phyloP scores from a whole-genome alignment of 768 basidiomycete genomes.

The Macrolepiota albuminosa region DNA sequence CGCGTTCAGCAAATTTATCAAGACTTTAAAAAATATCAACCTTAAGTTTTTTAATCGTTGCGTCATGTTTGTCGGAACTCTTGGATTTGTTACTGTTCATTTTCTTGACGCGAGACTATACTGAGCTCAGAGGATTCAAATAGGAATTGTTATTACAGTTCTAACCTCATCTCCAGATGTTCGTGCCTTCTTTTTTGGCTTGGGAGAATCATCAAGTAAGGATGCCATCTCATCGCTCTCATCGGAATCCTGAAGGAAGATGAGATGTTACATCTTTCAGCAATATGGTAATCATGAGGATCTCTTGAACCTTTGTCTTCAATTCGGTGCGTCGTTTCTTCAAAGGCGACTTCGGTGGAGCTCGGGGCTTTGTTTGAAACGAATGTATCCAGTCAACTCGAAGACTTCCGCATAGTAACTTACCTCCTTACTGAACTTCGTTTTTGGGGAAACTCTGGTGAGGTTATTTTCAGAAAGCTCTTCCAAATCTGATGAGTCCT shows the following conservation, averaged over 20 bases:
- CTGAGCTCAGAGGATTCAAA: neutral
- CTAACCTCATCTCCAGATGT: constrained; percentile 20
- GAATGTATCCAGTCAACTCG: neutral
- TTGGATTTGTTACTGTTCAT: constrained; percentile 25
- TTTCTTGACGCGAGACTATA: constrained; percentile 20
- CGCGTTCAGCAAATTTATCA: neutral
- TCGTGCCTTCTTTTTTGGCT: constrained; percentile 20
- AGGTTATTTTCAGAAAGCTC: constrained; percentile 9
- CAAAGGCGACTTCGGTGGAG: neutral
- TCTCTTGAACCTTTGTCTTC: neutral
- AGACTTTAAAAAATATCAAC: constrained; percentile 26
- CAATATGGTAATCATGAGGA: neutral
- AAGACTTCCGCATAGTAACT: neutral
- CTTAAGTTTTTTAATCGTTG: constrained; percentile 71
- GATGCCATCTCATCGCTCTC: constrained; percentile 58
- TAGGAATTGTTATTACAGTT: neutral
- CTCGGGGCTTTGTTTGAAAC: neutral
- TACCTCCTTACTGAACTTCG: constrained; percentile 1
- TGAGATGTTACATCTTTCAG: constrained; percentile 1
- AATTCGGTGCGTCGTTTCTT: constrained; percentile 6
- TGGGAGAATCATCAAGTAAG: constrained; percentile 54
- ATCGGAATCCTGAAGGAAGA: constrained; percentile 6
- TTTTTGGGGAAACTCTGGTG: neutral
- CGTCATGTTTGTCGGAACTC: constrained; percentile 55
- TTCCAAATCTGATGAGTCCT: constrained; percentile 35